Evolutionary conservation across 2,329 filamentous ascomycete genomes (phyloP).

Genomic region (Alternaria sp.): DNA sequence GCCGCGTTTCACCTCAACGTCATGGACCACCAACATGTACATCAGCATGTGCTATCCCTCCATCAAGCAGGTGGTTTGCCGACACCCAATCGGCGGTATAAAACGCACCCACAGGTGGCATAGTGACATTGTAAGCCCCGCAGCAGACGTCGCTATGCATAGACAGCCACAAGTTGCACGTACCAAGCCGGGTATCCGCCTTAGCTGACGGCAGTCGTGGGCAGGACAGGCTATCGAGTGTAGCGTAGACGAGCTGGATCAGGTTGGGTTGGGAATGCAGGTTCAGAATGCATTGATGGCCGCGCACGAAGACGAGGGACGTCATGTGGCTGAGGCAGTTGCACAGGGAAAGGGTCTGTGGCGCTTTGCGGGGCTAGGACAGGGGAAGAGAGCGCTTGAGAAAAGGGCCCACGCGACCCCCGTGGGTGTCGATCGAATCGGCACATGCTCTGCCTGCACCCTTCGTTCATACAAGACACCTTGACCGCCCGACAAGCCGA

Average conservation of each 20-base stretch:
- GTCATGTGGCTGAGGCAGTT: conserved; percentile 21
- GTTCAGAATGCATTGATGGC: background rate
- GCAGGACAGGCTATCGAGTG: background rate
- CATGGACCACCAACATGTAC: conserved; percentile 12
- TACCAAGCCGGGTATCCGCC: conserved; percentile 15
- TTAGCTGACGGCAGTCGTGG: background rate
- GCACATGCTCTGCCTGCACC: conserved; percentile 5
- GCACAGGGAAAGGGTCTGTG: conserved; percentile 18
- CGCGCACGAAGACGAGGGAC: conserved; percentile 7
- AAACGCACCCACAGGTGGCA: background rate
- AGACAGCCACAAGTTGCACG: conserved; percentile 10
- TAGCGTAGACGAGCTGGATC: background rate
- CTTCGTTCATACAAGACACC: background rate
- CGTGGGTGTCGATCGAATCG: conserved; percentile 9
- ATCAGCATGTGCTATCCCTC: conserved; percentile 6
- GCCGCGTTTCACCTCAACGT: conserved; percentile 4
- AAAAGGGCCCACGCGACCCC: conserved; percentile 27
- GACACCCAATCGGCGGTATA: conserved; percentile 19
- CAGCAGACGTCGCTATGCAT: conserved; percentile 20
- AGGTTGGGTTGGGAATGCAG: background rate
- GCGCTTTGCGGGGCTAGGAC: conserved; percentile 24
- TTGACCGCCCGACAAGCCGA: background rate
- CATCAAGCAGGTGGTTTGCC: conserved; percentile 10
- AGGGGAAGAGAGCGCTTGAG: conserved; percentile 11
- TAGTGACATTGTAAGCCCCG: conserved; percentile 12